Percentiles rank a stretch among this genome's conserved stretches.
phyloP scores from a whole-genome alignment of 768 basidiomycete genomes.

The Boletus coccyginus region DNA sequence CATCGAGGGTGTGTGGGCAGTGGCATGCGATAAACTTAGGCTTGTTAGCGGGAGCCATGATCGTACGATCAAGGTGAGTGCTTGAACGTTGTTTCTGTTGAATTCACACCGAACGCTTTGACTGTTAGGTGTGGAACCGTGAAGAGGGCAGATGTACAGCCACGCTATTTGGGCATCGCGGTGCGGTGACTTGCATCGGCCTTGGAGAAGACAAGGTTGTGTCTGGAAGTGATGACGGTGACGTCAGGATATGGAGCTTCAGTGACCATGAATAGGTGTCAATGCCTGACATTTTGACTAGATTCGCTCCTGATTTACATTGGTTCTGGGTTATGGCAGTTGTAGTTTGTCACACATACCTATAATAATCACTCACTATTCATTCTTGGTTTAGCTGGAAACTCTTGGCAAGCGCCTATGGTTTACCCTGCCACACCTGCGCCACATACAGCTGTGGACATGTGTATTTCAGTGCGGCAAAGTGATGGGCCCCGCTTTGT shows the following conservation, averaged over 20 bases:
- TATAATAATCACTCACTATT: slow-evolving; percentile 5
- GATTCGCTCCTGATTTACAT: neutral
- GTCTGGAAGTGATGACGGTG: slow-evolving; percentile 93
- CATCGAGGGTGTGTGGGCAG: slow-evolving; percentile 97
- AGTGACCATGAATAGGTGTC: slow-evolving; percentile 29
- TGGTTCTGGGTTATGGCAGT: neutral
- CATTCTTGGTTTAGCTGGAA: neutral
- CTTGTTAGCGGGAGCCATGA: slow-evolving; percentile 94
- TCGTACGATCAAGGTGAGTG: slow-evolving; percentile 88
- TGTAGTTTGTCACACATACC: neutral
- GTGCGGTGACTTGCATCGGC: slow-evolving; percentile 87
- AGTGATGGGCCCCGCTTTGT: slow-evolving; percentile 6
- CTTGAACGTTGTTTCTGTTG: neutral
- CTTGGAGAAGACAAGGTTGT: slow-evolving; percentile 95
- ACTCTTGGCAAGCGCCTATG: too few relatives aligned
- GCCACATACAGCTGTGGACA: neutral
- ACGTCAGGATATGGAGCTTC: slow-evolving; percentile 83
- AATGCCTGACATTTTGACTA: neutral
- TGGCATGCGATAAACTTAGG: slow-evolving; percentile 88
- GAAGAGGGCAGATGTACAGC: slow-evolving; percentile 85
- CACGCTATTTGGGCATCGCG: slow-evolving; percentile 91
- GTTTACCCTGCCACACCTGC: too few relatives aligned
- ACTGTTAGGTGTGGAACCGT: slow-evolving; percentile 81
- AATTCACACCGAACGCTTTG: neutral
- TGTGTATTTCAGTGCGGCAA: neutral